Percentiles rank a stretch among this genome's conserved stretches.
Conservation (phyloP, 2,329 filamentous ascomycete species). For the Blastomyces emzantsi region DNA sequence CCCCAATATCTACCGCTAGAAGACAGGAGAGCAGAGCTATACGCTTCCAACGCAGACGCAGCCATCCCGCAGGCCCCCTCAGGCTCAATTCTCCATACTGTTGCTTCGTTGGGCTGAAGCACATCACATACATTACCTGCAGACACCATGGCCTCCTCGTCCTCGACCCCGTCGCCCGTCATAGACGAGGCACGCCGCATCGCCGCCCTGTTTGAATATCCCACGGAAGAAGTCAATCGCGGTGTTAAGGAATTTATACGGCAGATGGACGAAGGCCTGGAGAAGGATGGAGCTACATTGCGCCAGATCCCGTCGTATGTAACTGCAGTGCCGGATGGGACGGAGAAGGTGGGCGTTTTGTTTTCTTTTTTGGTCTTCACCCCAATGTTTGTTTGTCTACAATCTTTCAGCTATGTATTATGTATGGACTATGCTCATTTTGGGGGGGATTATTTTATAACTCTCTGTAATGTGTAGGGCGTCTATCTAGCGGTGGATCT, state of each 20-base stretch:
- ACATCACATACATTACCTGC: not conserved
- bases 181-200: conserved; percentile 68
- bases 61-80: not conserved
- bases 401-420: not conserved
- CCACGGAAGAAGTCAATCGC: conserved; percentile 65
- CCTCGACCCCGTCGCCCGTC: conserved; percentile 29
- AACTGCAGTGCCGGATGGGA: conserved; percentile 90
- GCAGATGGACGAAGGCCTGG: conserved; percentile 80
- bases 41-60: not conserved
- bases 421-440: not conserved
- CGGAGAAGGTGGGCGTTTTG: conserved; percentile 71
- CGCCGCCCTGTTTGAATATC: conserved; percentile 77
- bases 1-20: too few relatives aligned
- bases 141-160: conserved; percentile 16
- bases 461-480: conserved; percentile 47
- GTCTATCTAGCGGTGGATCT: conserved; percentile 94
- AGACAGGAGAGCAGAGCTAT: not conserved
- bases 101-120: not conserved
- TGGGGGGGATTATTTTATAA: not conserved
- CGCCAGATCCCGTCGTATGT: conserved; percentile 98
- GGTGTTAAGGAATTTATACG: conserved; percentile 77
- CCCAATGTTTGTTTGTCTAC: not conserved
- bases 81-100: not conserved
- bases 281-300: conserved; percentile 67
- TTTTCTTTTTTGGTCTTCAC: conserved; percentile 9